A percentile compares a stretch with the other conserved stretches of the same genome.
phyloP scores from a whole-genome alignment of 2,329 filamentous ascomycete genomes.

The Colletotrichum viniferum region DNA sequence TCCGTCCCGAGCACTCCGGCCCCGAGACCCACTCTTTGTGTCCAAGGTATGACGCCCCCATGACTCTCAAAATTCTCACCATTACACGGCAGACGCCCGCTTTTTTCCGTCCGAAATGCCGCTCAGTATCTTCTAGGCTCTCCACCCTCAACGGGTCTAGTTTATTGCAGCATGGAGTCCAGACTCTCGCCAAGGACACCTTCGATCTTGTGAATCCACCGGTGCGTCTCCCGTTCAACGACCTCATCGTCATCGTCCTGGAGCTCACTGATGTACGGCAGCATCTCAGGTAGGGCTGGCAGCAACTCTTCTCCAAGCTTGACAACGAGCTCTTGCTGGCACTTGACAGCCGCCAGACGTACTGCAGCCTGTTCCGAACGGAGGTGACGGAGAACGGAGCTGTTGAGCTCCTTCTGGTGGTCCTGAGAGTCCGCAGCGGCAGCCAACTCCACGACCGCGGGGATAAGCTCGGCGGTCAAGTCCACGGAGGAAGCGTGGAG shows the following conservation, averaged over 20 bases:
- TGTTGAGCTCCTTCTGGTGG: conserved; percentile 90
- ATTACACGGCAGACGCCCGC: not conserved
- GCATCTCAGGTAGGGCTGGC: conserved; percentile 87
- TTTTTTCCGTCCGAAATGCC: not conserved
- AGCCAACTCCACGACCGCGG: conserved; percentile 80
- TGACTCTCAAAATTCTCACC: conserved; percentile 1
- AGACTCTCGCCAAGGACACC: conserved; percentile 87
- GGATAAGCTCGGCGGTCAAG: conserved; percentile 63
- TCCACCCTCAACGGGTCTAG: not conserved
- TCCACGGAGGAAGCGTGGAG: conserved; percentile 48
- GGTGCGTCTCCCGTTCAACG: conserved; percentile 86
- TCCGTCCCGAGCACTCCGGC: conserved; percentile 3
- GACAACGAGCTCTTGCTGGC: conserved; percentile 80
- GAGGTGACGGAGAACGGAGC: conserved; percentile 76
- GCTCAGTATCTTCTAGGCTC: not conserved
- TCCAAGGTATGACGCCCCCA: conserved; percentile 8
- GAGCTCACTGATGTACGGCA: conserved; percentile 93
- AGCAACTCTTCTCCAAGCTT: conserved; percentile 93
- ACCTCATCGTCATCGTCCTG: conserved; percentile 96
- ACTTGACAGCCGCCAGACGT: conserved; percentile 80
- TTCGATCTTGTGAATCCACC: conserved; percentile 92
- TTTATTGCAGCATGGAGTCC: conserved; percentile 87
- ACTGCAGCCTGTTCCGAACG: conserved; percentile 74
- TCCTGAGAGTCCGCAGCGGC: conserved; percentile 82
- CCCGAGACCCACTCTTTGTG: not conserved